phyloP scores from a whole-genome alignment of 2,329 filamentous ascomycete species.

The Karstenula rhodostoma region DNA sequence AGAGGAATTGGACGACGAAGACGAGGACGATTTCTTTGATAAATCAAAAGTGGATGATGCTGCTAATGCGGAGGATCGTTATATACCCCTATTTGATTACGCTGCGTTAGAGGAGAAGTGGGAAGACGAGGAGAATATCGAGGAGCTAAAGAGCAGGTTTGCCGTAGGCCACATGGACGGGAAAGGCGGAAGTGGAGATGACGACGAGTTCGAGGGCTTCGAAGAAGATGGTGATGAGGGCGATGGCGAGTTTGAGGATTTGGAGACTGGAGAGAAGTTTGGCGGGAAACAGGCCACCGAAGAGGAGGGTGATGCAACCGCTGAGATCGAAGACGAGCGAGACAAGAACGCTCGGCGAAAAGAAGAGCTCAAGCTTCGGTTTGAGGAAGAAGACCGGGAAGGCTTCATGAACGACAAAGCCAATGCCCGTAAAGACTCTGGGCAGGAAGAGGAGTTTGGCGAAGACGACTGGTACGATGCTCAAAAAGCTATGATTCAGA shows the following conservation, averaged over 20 bases:
- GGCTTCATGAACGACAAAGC: constrained; percentile 92
- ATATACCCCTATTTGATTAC: constrained; percentile 82
- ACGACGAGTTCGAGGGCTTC: constrained; percentile 65
- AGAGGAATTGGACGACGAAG: constrained; percentile 63
- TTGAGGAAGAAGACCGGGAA: constrained; percentile 98
- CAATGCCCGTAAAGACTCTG: constrained; percentile 73
- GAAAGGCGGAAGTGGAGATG: constrained; percentile 51
- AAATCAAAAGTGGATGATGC: constrained; percentile 61
- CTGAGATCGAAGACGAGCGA: constrained; percentile 82
- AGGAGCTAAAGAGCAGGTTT: constrained; percentile 77
- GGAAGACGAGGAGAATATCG: constrained; percentile 79
- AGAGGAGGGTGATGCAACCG: constrained; percentile 55
- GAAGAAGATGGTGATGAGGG: constrained; percentile 69
- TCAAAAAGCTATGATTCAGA: constrained; percentile 93
- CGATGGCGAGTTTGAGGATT: constrained; percentile 84
- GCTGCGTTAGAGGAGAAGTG: constrained; percentile 83
- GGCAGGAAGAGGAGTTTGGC: constrained; percentile 80
- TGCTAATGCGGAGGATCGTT: constrained; percentile 72
- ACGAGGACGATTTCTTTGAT: constrained; percentile 70
- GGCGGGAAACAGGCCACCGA: constrained; percentile 50
- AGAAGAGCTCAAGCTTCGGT: constrained; percentile 91
- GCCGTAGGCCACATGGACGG: constrained; percentile 70
- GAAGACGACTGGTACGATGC: constrained; percentile 99
- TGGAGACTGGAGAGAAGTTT: constrained; percentile 77
- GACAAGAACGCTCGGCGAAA: constrained; percentile 90